Conservation (phyloP, 139 green algal genomes). For the Micractinium conductrix region DNA sequence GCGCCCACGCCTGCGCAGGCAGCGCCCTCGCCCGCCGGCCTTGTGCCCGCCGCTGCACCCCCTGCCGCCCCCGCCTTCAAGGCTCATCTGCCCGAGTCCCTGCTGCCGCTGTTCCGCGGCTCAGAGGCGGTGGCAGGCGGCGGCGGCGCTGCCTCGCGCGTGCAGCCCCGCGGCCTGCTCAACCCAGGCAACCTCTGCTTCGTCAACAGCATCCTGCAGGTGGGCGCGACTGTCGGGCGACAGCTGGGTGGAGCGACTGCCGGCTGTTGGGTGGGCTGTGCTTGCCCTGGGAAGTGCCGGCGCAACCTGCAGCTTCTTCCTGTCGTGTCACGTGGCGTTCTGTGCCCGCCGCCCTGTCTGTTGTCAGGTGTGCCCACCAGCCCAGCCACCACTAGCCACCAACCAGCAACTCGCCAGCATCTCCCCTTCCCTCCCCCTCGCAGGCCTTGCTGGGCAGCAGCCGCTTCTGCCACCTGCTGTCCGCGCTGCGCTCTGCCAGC, state of each 20-base stretch:
- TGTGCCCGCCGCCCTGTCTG: neutral
- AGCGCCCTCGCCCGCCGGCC: no score
- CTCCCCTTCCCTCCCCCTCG: neutral
- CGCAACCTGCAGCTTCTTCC: no score
- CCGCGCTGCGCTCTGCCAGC: constrained; percentile 44
- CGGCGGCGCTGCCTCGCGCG: neutral
- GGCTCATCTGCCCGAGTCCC: neutral
- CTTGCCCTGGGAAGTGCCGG: neutral
- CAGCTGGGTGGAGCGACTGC: neutral
- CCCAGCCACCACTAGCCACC: neutral
- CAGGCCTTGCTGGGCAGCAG: constrained; percentile 75
- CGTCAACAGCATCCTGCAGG: constrained; percentile 79
- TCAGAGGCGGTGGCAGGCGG: neutral
- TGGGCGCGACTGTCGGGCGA: neutral
- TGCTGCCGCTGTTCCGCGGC: constrained; percentile 19
- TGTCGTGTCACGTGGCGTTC: no score
- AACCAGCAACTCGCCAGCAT: neutral
- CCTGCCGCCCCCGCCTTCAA: neutral
- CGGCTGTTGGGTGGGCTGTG: no score
- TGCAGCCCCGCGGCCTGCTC: constrained; percentile 70
- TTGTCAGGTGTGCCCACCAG: neutral
- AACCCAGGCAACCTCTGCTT: constrained; percentile 91
- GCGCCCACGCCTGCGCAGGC: neutral
- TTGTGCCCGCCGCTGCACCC: neutral
- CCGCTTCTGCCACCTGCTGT: constrained; percentile 71